Conservation (phyloP, 1,284 basidiomycete genomes). For the Sporisorium iseilematis-ciliati region DNA sequence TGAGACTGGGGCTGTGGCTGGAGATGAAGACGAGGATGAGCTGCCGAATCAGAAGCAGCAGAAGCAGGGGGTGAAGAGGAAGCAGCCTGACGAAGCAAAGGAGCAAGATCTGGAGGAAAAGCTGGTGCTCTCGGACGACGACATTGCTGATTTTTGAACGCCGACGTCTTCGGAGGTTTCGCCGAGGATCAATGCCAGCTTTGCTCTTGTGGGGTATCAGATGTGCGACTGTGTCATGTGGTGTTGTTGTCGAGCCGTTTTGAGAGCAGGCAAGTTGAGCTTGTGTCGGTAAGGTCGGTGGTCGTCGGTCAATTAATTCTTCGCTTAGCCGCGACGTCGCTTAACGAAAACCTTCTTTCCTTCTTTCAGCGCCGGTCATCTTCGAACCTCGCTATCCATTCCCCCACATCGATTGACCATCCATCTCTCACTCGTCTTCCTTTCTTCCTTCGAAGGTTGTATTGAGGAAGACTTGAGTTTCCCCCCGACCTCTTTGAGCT, state of each 20-base stretch:
- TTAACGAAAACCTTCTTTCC: neutral
- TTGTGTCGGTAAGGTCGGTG: too few relatives aligned
- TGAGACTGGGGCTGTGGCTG: constrained; percentile 24
- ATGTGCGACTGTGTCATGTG: too few relatives aligned
- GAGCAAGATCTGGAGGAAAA: constrained; percentile 18
- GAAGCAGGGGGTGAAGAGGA: neutral
- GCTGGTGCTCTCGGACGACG: constrained; percentile 40
- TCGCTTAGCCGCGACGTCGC: neutral
- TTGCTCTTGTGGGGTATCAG: too few relatives aligned
- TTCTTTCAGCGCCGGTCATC: constrained; percentile 1
- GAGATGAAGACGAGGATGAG: constrained; percentile 7
- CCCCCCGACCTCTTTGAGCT: too few relatives aligned
- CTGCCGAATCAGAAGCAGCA: neutral
- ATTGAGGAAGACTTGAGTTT: too few relatives aligned
- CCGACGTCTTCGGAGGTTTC: neutral
- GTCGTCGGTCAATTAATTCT: neutral
- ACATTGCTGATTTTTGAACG: constrained; percentile 43
- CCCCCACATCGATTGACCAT: neutral
- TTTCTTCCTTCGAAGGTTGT: too few relatives aligned
- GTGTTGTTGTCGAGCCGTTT: too few relatives aligned
- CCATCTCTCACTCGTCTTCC: too few relatives aligned
- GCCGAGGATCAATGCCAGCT: neutral
- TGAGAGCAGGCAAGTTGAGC: too few relatives aligned
- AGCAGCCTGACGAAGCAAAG: neutral
- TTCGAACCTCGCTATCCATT: neutral